These are phyloP conservation scores for Jatropha multifida DNA, from an alignment of 441 rosid genomes.

Conservation along the genomic window DNA sequence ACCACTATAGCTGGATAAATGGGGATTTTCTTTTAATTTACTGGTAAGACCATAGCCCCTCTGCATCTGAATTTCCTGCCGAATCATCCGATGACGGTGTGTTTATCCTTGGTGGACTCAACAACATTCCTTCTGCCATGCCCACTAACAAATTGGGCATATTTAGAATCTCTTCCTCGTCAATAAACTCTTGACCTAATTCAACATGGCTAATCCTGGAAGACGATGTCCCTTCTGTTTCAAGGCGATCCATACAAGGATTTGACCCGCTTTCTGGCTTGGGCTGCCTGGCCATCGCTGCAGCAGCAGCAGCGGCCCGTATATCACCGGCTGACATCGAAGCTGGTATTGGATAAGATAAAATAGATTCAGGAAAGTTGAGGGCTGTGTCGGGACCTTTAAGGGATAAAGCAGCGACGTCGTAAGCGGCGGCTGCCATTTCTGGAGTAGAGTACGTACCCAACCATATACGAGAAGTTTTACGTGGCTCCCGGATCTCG, in stretches of 20 bases:
- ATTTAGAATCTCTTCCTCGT: constrained; percentile 44
- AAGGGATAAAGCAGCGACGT: constrained; percentile 75
- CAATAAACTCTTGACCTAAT: constrained; percentile 31
- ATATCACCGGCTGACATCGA: constrained; percentile 56
- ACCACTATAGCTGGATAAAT: not conserved
- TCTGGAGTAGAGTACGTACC: constrained; percentile 75
- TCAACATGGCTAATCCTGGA: not conserved
- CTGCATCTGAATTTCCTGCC: constrained; percentile 44
- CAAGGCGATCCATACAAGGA: constrained; percentile 11
- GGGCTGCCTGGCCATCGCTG: constrained; percentile 34
- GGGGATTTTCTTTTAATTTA: not conserved
- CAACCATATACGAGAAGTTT: constrained; percentile 83
- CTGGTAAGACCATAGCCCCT: constrained; percentile 47
- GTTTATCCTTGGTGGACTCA: constrained; percentile 54
- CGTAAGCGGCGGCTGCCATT: constrained; percentile 89
- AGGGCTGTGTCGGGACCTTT: constrained; percentile 56
- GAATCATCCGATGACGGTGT: constrained; percentile 45
- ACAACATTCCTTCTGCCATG: constrained; percentile 59
- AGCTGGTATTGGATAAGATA: constrained; percentile 52
- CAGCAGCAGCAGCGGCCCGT: constrained; percentile 55
- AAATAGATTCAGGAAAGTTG: constrained; percentile 55
- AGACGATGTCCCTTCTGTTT: not conserved
- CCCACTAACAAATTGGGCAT: constrained; percentile 56
- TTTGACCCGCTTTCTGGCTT: constrained; percentile 21
- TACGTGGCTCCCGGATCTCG: constrained; percentile 88